Conservation (phyloP, 257 asterid species). For the Penstemon davidsonii region DNA sequence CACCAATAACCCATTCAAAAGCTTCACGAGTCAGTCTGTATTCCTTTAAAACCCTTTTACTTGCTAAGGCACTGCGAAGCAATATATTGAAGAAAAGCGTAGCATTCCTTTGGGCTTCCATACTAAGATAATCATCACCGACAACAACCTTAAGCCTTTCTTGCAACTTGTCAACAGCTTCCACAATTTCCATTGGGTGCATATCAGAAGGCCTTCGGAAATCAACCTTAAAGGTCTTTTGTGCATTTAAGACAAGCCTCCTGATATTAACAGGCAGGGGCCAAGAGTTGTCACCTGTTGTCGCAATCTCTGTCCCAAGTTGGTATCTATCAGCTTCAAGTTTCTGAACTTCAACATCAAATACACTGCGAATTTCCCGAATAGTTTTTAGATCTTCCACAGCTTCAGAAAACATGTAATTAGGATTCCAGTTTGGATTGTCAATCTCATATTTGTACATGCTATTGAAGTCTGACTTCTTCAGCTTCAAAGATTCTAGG, state of each 20-base stretch:
- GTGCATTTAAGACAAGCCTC: conserved; percentile 91
- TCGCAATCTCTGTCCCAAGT: conserved; percentile 93
- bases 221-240: conserved; percentile 93
- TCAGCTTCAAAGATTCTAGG: conserved; percentile 85
- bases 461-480: conserved; percentile 62
- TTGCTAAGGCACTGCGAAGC: conserved; percentile 94
- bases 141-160: conserved; percentile 98
- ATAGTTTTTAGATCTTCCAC: conserved; percentile 88
- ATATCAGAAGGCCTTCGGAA: conserved; percentile 90
- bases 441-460: conserved; percentile 86
- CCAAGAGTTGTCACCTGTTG: conserved; percentile 92
- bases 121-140: conserved; percentile 96
- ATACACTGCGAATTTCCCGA: conserved; percentile 91
- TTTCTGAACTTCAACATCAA: conserved; percentile 94
- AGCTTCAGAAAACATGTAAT: conserved; percentile 81
- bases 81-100: conserved; percentile 94
- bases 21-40: conserved; percentile 93
- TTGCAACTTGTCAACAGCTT: conserved; percentile 94
- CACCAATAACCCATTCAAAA: conserved; percentile 98
- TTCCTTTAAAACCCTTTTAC: conserved; percentile 93
- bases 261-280: conserved; percentile 90
- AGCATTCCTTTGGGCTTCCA: conserved; percentile 97
- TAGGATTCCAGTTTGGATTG: conserved; percentile 80
- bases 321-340: conserved; percentile 89
- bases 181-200: conserved; percentile 99